Evolutionary conservation across 768 basidiomycete genomes (phyloP).

Genomic region (Collybia nuda): DNA sequence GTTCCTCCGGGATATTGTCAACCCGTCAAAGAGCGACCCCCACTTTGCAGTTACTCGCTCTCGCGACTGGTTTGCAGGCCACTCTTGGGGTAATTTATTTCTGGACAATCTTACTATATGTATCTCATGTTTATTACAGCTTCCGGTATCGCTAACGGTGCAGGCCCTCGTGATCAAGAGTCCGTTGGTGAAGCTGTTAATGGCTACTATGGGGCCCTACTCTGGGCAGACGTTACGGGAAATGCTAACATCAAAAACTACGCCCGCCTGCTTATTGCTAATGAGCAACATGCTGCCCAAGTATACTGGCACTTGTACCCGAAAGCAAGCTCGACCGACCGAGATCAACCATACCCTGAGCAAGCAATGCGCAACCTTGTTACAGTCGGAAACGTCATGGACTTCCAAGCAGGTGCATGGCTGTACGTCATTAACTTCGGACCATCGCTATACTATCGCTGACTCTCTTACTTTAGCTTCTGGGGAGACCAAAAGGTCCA

Average conservation of each 20-base stretch:
- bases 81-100: constrained; percentile 29
- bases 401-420: constrained; percentile 35
- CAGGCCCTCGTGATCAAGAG: constrained; percentile 31
- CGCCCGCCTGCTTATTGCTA: constrained; percentile 30
- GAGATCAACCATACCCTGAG: constrained; percentile 35
- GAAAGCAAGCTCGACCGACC: constrained; percentile 22
- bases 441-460: not conserved
- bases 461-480: constrained; percentile 16
- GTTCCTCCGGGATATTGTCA: constrained; percentile 32
- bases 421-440: constrained; percentile 20
- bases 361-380: constrained; percentile 24
- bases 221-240: constrained; percentile 29
- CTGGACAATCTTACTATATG: not conserved
- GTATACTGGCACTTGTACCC: constrained; percentile 37
- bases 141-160: constrained; percentile 33
- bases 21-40: constrained; percentile 28
- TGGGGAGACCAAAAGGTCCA: constrained; percentile 31
- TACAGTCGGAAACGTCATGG: constrained; percentile 35
- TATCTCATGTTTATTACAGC: constrained; percentile 12
- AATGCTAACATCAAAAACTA: constrained; percentile 29
- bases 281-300: constrained; percentile 31
- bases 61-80: constrained; percentile 35
- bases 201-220: constrained; percentile 32
- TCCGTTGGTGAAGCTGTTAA: constrained; percentile 33
- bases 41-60: constrained; percentile 29